Base-by-base conservation (phyloP, 1,284 basidiomycete species). In the Trichosporon asahii region DNA sequence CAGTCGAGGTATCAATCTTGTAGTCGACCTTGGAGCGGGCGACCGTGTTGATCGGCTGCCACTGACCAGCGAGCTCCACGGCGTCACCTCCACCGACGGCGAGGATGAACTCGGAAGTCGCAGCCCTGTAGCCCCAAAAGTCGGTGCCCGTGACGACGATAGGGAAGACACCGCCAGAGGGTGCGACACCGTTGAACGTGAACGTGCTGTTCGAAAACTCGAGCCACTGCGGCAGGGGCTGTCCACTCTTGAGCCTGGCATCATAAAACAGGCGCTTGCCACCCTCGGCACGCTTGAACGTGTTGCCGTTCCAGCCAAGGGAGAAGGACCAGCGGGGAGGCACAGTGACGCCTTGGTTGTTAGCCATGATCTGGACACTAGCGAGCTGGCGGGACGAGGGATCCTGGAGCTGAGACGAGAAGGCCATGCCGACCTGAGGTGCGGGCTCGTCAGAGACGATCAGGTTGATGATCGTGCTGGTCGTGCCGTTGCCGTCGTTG, bases 171-270 rank as follows among this genome's bases (percentile, higher is more conserved):
- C 82, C 83, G 31, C 74, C 70, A 2, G 73, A 75, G 0, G 87
- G 87, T 0, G 86, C 85, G 23, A 86, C 80, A 9, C 87, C 87
- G 69, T 80, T 83, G 66, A 87, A 85, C 3, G 87, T 87, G 68
- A 86, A 83, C 1, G 86, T 85, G n/a, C 79, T 73, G 75, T 86
- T 86, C 74, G 85, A 81, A 72, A 86, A 87, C 8, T 73, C 76
- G 65, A 88, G 79, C 87, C 87, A 88, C 23, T 73, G 67, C 0
- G 87, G 87, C 15, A 88, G 77, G 18, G 65, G 18, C 4, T 37
- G 55, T 6, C 78, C 76, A 0, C 79, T 78, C 12, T 78, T 80
- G 11, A 83, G 85, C 3, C 78, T 76, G 1, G 86, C 83, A 4
- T 83, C 78, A 72, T 85, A 84, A 77, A 82, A 87, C 2, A 81